Conservation (phyloP, 2,329 filamentous ascomycete species). For the Parafenestella ontariensis region DNA sequence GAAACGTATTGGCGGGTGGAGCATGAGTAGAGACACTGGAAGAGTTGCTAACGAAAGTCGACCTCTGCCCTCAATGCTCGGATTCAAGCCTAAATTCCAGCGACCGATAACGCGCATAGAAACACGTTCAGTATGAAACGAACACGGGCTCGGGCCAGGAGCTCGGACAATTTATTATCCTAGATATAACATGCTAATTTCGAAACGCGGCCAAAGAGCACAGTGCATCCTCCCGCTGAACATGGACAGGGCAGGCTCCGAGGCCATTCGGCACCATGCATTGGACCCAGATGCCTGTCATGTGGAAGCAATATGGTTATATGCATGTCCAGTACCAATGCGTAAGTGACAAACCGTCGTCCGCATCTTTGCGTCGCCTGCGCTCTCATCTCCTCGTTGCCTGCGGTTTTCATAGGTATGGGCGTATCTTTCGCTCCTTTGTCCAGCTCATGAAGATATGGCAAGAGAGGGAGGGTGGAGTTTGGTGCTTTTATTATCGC, state of each 20-base stretch:
- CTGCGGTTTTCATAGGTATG: background rate
- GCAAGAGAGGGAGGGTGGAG: constrained; percentile 4
- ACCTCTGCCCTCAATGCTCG: background rate
- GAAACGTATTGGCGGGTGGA: background rate
- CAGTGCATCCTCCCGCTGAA: background rate
- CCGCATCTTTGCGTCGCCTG: background rate
- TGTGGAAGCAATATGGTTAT: background rate
- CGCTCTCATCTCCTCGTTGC: background rate
- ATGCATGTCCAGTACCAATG: background rate
- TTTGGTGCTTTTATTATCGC: constrained; percentile 1
- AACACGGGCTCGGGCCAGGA: background rate
- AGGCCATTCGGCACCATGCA: background rate
- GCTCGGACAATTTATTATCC: background rate
- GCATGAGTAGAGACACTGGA: background rate
- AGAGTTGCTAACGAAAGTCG: background rate
- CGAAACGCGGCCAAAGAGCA: background rate
- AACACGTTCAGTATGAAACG: background rate
- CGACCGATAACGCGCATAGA: background rate
- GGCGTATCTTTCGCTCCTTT: background rate
- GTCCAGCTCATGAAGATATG: background rate
- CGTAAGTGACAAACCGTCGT: background rate
- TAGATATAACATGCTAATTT: background rate
- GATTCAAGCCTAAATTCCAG: background rate
- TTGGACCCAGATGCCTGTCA: background rate
- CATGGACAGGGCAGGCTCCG: background rate